Conservation (phyloP, 2,329 filamentous ascomycete genomes). For the Aspergillus costaricaensis region DNA sequence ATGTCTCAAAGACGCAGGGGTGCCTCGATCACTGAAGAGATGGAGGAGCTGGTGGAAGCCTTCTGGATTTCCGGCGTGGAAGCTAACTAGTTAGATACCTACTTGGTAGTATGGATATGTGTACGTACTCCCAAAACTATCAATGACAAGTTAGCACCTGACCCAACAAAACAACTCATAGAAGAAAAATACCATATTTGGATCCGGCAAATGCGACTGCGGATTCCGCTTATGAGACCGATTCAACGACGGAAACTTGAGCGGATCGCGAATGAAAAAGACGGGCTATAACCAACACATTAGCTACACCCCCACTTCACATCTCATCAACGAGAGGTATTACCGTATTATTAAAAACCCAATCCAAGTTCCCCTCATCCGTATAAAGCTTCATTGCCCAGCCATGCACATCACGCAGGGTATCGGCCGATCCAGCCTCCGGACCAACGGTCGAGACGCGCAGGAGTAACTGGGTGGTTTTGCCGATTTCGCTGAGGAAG, state of each 20-base stretch:
- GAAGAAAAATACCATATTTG: background rate
- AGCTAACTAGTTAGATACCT: background rate
- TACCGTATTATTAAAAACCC: constrained; percentile 1
- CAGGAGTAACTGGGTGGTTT: background rate
- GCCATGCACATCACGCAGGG: background rate
- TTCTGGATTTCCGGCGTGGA: constrained; percentile 12
- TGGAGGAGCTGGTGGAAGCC: constrained; percentile 14
- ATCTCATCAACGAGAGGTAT: too few species aligned
- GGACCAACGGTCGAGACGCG: background rate
- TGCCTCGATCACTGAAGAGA: constrained; percentile 15
- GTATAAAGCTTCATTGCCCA: background rate
- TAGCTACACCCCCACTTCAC: too few species aligned
- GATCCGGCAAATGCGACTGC: background rate
- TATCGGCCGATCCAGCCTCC: background rate
- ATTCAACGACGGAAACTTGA: constrained; percentile 10
- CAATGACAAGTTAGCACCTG: background rate
- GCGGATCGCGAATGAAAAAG: constrained; percentile 8
- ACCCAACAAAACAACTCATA: too few species aligned
- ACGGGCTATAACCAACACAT: constrained; percentile 10
- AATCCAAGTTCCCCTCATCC: background rate
- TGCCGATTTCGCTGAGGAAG: background rate
- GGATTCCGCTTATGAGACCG: constrained; percentile 4
- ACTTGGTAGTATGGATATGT: background rate
- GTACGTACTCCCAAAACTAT: constrained; percentile 8
- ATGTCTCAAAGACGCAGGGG: background rate